These are phyloP conservation scores for Erucastrum elatum DNA, from an alignment of 345 rosid species.

Conservation along the genomic window DNA sequence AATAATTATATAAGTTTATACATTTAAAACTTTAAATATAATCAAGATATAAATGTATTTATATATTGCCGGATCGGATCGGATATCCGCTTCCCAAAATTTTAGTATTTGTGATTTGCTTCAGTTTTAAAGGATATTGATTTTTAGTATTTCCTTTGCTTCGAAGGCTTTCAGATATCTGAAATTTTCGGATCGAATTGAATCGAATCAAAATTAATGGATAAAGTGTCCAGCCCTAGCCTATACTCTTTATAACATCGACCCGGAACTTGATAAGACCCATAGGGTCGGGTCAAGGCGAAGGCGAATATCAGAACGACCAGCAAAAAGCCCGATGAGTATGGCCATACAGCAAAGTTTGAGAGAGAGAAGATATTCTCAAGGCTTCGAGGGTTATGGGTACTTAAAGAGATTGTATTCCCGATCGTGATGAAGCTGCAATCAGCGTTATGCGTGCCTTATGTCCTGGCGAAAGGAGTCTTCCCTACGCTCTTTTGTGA, in stretches of 20 bases:
- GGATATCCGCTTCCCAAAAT: no score
- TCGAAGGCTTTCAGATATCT: no score
- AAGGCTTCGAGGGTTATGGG: constrained; percentile 90
- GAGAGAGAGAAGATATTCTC: constrained; percentile 90
- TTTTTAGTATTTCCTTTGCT: no score
- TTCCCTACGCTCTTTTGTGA: constrained; percentile 90
- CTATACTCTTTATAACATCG: constrained; percentile 65
- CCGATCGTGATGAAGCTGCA: constrained; percentile 93
- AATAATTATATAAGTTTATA: no score
- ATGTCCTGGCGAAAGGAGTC: constrained; percentile 85
- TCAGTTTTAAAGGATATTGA: no score
- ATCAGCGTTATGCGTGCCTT: constrained; percentile 92
- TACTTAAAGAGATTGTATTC: constrained; percentile 80
- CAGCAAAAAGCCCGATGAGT: constrained; percentile 67
- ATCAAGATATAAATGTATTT: no score
- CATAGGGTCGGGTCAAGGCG: constrained; percentile 76
- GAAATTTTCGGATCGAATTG: no score
- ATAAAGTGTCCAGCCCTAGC: background rate
- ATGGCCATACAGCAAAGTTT: constrained; percentile 93
- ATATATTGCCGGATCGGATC: no score
- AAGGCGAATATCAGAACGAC: constrained; percentile 72
- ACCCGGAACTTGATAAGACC: constrained; percentile 65
- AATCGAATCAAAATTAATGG: no score
- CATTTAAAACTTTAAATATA: no score
- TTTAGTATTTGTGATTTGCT: no score